Evolutionary conservation across 179 eudicot species (phyloP).

Genomic region (Gypsophila paniculata): DNA sequence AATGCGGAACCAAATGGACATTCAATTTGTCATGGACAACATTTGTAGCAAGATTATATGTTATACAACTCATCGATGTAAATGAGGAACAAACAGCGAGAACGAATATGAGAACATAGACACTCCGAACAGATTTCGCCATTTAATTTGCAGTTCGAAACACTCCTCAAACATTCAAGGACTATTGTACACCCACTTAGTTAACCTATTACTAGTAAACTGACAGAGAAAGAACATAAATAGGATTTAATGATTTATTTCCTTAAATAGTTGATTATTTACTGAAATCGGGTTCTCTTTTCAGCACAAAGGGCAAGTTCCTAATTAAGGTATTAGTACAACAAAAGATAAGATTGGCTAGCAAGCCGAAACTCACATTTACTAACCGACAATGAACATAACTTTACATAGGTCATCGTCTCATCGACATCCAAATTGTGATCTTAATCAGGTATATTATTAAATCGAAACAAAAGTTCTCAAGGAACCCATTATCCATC

Average conservation of each 20-base stretch:
- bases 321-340: neutral
- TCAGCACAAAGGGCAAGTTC: neutral
- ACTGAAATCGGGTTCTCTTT: neutral
- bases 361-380: neutral
- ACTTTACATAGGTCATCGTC: neutral
- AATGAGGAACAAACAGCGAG: conserved; percentile 24
- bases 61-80: conserved; percentile 30
- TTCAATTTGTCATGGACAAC: conserved; percentile 68
- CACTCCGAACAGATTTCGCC: conserved; percentile 16
- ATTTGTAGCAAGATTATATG: conserved; percentile 50
- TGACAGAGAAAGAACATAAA: neutral
- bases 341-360: neutral
- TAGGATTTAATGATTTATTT: neutral
- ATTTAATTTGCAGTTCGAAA: conserved; percentile 14
- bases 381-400: neutral
- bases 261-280: neutral
- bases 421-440: neutral
- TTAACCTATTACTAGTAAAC: neutral
- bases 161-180: conserved; percentile 1
- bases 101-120: conserved; percentile 25
- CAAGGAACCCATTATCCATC: neutral
- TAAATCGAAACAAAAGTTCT: neutral
- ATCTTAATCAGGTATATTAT: neutral
- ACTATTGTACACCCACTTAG: neutral
- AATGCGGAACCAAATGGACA: conserved; percentile 92